Evolutionary conservation across 768 basidiomycete species (phyloP), one percentile per base, ranked within the genome.

Genomic region (Russula abietina): DNA sequence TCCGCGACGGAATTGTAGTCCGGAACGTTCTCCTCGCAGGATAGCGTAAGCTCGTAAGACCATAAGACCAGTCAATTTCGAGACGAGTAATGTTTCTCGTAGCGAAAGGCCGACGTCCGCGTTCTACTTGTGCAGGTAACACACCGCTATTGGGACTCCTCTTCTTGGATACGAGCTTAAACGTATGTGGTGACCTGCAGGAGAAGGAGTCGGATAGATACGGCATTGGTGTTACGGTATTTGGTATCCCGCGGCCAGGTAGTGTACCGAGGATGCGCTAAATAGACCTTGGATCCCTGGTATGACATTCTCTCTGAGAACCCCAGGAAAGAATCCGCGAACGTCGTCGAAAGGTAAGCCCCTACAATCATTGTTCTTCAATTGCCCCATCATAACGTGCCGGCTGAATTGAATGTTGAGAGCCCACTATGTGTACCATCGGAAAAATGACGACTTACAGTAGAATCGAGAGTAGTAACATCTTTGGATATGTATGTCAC

Each of bases 1-100:
- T 19, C n/a, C 6, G n/a, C 45, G 41, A 50, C n/a, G 65, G 57
- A 9, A 61, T 61, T n/a, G 41, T 46, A 17, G 60, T 50, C 32
- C 54, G 46, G 14, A 60, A 50, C 38, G 58, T 19, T 39, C 64
- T 12, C 64, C 17, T 51, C 52, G 19, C n/a, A 45, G n/a, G 43
- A 45, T 11, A 8, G 43, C n/a, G 19, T 9, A n/a, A 45, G 43
- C n/a, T 45, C n/a, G n/a, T 45, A n/a, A 45, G n/a, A n/a, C 9
- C n/a, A n/a, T 9, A 11, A 45, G 43, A n/a, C 10, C n/a, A 45
- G 43, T 3, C 10, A n/a, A 19, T 11, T 36, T 36, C 36, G 11
- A 12, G 12, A 12, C 12, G 1, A 36, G 3, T 36, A 36, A 12
- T 36, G 12, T 36, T 36, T 36, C 12, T 36, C 41, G 17, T 41